phyloP scores from a whole-genome alignment of 192 early-diverging fungal genomes.

The Dissophora ornata region DNA sequence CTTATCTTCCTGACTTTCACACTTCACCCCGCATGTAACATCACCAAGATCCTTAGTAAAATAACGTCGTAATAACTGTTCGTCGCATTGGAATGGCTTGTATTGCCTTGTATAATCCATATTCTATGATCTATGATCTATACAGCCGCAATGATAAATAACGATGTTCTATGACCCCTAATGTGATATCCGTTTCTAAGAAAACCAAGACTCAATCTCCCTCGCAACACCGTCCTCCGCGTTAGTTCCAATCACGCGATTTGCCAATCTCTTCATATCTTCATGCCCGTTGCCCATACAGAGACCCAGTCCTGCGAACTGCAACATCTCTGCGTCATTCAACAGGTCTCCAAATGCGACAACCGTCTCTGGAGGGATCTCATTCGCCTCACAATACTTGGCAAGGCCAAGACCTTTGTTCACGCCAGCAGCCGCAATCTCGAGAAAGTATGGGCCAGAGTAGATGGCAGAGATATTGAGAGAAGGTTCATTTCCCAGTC shows the following conservation, averaged over 20 bases:
- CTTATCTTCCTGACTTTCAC: neutral
- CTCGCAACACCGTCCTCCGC: slow-evolving; percentile 55
- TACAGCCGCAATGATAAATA: no score
- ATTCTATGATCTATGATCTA: neutral
- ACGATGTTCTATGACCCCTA: no score
- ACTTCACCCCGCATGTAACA: no score
- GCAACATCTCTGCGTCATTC: slow-evolving; percentile 63
- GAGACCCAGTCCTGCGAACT: slow-evolving; percentile 55
- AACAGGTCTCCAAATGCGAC: slow-evolving; percentile 65
- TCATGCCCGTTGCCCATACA: slow-evolving; percentile 57
- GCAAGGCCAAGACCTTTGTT: slow-evolving; percentile 57
- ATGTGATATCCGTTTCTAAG: no score
- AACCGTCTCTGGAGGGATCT: slow-evolving; percentile 22
- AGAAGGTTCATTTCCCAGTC: no score
- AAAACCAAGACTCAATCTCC: slow-evolving; percentile 44
- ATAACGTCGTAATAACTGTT: neutral
- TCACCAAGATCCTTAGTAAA: neutral
- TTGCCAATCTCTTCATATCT: slow-evolving; percentile 46
- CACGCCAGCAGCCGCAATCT: slow-evolving; percentile 59
- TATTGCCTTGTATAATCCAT: neutral
- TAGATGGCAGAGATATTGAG: slow-evolving; percentile 12
- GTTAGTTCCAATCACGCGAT: slow-evolving; percentile 51
- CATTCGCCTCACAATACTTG: slow-evolving; percentile 37
- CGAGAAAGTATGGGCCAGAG: slow-evolving; percentile 55
- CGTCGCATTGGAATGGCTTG: no score